Conservation (phyloP, 257 asterid genomes). For the Solanum okadae region DNA sequence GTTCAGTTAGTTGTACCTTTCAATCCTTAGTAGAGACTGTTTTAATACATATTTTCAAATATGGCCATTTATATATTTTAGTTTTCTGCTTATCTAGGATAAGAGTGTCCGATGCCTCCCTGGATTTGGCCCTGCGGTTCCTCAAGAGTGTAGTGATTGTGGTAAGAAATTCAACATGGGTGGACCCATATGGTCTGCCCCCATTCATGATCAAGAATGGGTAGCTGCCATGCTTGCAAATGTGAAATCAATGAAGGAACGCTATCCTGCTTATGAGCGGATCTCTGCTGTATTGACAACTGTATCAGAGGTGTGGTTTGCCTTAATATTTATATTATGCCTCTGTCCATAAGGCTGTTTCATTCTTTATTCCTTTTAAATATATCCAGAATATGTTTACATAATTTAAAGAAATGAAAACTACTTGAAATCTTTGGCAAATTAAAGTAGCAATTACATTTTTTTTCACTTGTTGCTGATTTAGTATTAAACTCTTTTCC, state of each 20-base stretch:
- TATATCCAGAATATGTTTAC: background rate
- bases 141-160: slow-evolving; percentile 87
- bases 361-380: background rate
- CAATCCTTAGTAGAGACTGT: background rate
- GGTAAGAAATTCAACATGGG: slow-evolving; percentile 97
- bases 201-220: slow-evolving; percentile 95
- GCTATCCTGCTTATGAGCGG: slow-evolving; percentile 79
- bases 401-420: background rate
- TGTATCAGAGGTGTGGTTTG: slow-evolving; percentile 66
- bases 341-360: background rate
- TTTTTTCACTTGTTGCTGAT: background rate
- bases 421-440: background rate
- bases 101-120: slow-evolving; percentile 76
- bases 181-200: slow-evolving; percentile 98
- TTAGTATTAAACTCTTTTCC: background rate
- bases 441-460: background rate
- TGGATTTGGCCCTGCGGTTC: slow-evolving; percentile 88
- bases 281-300: slow-evolving; percentile 87
- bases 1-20: background rate
- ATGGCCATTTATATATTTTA: background rate
- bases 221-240: slow-evolving; percentile 63
- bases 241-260: slow-evolving; percentile 53
- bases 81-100: slow-evolving; percentile 29
- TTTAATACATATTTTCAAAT: background rate
- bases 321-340: background rate